Evolutionary conservation across 306 rosid species (phyloP), one percentile per base, ranked within the genome.

Genomic region (Trifolium dubium): DNA sequence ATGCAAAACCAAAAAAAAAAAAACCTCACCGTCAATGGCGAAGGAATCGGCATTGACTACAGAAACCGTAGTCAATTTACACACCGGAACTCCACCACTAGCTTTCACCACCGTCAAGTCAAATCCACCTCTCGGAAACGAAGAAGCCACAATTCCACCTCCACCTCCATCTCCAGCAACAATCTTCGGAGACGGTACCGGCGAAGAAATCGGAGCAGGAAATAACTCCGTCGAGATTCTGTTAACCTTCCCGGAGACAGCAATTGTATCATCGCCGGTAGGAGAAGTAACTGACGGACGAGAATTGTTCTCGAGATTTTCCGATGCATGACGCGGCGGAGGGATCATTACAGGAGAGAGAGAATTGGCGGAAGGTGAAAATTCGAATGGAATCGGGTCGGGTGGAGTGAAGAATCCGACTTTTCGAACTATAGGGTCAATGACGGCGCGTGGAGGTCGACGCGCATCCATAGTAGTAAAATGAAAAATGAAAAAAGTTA

Each of bases 291-390:
- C 63, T 15, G 62, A 17, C 7, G 39, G 39, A 9, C 11, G 78
- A 34, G 64, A 6, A 10, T 32, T 5, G 50, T n/a, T 47, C 8
- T 43, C 34, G 8, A 32, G 50, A 73, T 49, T 47, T 5, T 74
- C 78, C 40, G 71, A 74, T 0, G 63, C 35, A 46, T 74, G 71
- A 8, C 62, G 64, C 78, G 78, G 71, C 51, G 71, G 71, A 23
- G 82, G 84, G 67, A 83, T 83, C 82, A 83, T 83, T 19, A 83
- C 87, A 10, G 84, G 87, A 2, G 87, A 76, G 62, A 72, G 77
- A 2, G 82, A 80, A 66, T 64, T 78, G 18, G 74, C 69, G 53
- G 86, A 41, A 31, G 89, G 81, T 12, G 85, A 43, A 62, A 19
- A 11, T 10, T 82, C 55, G 71, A 11, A 64, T 43, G 7, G 75